These are phyloP conservation scores for Microbotryum violaceum DNA, from an alignment of 1,284 basidiomycete species.

Conservation along the genomic window DNA sequence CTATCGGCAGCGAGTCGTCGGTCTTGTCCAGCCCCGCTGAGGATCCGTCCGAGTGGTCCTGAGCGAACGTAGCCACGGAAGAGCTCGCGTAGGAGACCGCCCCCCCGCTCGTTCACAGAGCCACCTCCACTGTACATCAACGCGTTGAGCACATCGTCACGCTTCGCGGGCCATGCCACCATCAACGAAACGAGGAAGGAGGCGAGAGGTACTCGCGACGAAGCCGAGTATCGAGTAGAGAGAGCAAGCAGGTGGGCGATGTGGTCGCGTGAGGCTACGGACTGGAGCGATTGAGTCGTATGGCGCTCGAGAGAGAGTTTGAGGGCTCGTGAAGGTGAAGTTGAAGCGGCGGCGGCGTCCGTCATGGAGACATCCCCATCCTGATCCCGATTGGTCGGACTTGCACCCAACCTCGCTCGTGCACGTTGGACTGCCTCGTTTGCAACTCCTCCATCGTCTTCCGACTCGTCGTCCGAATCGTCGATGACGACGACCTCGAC, in stretches of 20 bases:
- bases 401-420: background rate
- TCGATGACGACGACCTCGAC: slow-evolving; percentile 24
- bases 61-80: slow-evolving; percentile 61
- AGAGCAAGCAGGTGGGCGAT: slow-evolving; percentile 46
- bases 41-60: slow-evolving; percentile 31
- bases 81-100: slow-evolving; percentile 62
- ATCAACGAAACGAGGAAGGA: slow-evolving; percentile 52
- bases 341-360: slow-evolving; percentile 37
- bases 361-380: slow-evolving; percentile 5
- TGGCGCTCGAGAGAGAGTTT: slow-evolving; percentile 49
- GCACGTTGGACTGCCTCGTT: background rate
- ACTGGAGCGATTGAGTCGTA: slow-evolving; percentile 52
- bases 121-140: slow-evolving; percentile 38
- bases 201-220: slow-evolving; percentile 47
- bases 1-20: slow-evolving; percentile 29
- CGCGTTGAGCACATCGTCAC: slow-evolving; percentile 47
- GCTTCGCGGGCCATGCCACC: slow-evolving; percentile 53
- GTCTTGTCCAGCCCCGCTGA: slow-evolving; percentile 45
- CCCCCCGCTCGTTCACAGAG: slow-evolving; percentile 38
- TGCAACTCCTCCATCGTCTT: slow-evolving; percentile 41
- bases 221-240: slow-evolving; percentile 40
- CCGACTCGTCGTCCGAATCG: slow-evolving; percentile 44
- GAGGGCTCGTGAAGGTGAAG: slow-evolving; percentile 27
- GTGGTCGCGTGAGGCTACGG: slow-evolving; percentile 49
- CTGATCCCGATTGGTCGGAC: background rate